A percentile compares a stretch with the other conserved stretches of the same genome.
Conservation (phyloP, 2,329 filamentous ascomycete genomes). For the Pseudohalonectria lignicola region DNA sequence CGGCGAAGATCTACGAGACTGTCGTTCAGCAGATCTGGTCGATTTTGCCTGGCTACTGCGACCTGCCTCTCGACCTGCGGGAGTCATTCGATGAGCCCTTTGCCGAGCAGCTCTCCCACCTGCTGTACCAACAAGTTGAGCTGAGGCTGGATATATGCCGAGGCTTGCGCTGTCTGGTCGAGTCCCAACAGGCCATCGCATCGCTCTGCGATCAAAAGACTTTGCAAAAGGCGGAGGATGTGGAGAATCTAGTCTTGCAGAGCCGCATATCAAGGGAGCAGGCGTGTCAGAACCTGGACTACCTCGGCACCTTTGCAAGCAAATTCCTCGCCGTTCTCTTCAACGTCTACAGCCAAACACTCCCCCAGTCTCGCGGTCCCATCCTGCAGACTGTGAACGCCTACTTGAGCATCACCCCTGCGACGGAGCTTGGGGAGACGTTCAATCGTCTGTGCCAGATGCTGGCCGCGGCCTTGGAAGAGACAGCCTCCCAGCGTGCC, state of each 20-base stretch:
- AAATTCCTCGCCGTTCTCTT: conserved; percentile 96
- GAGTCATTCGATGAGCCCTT: conserved; percentile 77
- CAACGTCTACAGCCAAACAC: conserved; percentile 95
- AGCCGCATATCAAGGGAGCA: conserved; percentile 64
- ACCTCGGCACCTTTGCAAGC: conserved; percentile 67
- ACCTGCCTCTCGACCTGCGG: conserved; percentile 70
- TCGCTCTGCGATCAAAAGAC: conserved; percentile 54
- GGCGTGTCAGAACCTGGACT: conserved; percentile 70
- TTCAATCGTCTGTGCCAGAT: conserved; percentile 80
- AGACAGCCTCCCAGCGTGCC: conserved; percentile 21
- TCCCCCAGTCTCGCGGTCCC: conserved; percentile 82
- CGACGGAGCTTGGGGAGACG: conserved; percentile 69
- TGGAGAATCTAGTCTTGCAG: conserved; percentile 66
- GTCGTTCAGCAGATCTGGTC: conserved; percentile 94
- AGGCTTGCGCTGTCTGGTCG: conserved; percentile 74
- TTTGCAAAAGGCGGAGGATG: too few relatives aligned
- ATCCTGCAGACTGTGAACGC: conserved; percentile 93
- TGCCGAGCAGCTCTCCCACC: conserved; percentile 80
- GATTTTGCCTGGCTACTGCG: conserved; percentile 86
- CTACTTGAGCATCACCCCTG: conserved; percentile 79
- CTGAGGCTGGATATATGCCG: conserved; percentile 80
- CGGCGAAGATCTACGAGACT: conserved; percentile 96
- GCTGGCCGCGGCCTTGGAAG: conserved; percentile 60
- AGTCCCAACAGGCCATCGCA: conserved; percentile 78
- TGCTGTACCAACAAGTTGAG: conserved; percentile 86